Evolutionary conservation across 2,329 filamentous ascomycete genomes (phyloP), one percentile per base, ranked within the genome.

Genomic region (Neofusicoccum parvum): DNA sequence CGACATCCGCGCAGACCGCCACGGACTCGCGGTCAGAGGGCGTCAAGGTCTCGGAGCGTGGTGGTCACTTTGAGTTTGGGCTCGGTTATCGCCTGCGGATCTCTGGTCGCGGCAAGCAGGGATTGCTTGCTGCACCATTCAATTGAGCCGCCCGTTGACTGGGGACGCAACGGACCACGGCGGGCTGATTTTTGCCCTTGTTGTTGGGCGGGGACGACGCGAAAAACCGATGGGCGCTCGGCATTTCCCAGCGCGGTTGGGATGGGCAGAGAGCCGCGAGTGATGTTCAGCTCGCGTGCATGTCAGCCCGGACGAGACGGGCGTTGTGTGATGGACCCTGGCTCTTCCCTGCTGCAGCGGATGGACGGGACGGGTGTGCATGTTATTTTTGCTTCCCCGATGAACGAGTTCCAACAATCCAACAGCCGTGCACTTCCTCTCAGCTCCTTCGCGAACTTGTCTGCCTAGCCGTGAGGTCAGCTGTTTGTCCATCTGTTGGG

Each of bases 31-130:
- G 27, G 27, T 32, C 5, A 32, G 27, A 32, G 27, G 5, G 1
- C 27, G 27, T 23, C 23, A 23, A 23, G 23, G 23, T 32, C 36
- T 27, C 51, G n/a, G 54, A 32, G 14, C 27, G 32, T 54, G 27
- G 20, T 15, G 15, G 39, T 14, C 23, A n/a, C 17, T 27, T 58
- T 20, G n/a, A 43, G 15, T 45, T 56, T 15, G 46, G 46, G 37
- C 54, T 59, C 54, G 54, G 54, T 23, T 59, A 59, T 59, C 54
- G 54, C 41, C 34, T 32, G 39, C 54, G n/a, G 54, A 59, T 59
- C 54, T 45, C 27, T 23, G 23, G 27, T 32, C 27, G 27, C 27
- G 27, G 27, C 27, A 32, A 32, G 27, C 27, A 32, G 27, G 27
- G 27, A 32, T 32, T 32, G 27, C 27, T 7, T 32, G 27, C 27